Base-by-base conservation (phyloP, 202 grass and related monocot genomes). In the Panicum virgatum region DNA sequence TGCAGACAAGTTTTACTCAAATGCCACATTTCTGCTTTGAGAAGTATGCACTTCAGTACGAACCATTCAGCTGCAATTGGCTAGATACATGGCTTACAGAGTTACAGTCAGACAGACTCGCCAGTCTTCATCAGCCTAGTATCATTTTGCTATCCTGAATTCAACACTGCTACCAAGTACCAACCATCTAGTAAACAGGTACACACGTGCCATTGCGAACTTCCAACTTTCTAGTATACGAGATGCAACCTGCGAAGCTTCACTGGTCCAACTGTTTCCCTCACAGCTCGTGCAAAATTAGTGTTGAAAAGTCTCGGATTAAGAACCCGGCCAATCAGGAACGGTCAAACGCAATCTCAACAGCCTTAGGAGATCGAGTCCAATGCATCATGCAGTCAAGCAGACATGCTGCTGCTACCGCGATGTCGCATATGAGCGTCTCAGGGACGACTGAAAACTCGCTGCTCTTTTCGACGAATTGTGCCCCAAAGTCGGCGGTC, bases 371-470 rank as follows among this genome's bases (percentile, higher is more conserved):
- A 26, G 58, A 82, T 39, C 69, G 20, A 42, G 60, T 75, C 15
- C 22, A 66, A 66, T 44, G 6, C 16, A 38, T n/a, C n/a, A n/a
- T 12, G 1, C 56, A 26, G 19, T 8, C 51, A 53, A n/a, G 56
- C 56, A 42, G 56, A 14, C n/a, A 50, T 12, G 18, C 16, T 1
- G 9, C 32, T n/a, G n/a, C n/a, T 53, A 30, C 27, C 29, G 43
- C 72, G 6, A 32, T 23, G 74, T 65, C 76, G 46, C 67, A 7
- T 66, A 37, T 37, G 83, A 57, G 83, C 76, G 76, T 85, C 45
- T 12, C 66, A 45, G 15, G 19, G 16, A n/a, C n/a, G n/a, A 25
- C 66, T 78, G 56, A 25, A 72, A 65, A 9, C 42, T 69, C 3
- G 7, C 37, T 54, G 22, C 62, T 7, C 51, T 44, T 85, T 23